A percentile compares a stretch with the other conserved stretches of the same genome.
Evolutionary conservation across 805 yeast genomes (phyloP).

Genomic region (Sugiyamaella americana): DNA sequence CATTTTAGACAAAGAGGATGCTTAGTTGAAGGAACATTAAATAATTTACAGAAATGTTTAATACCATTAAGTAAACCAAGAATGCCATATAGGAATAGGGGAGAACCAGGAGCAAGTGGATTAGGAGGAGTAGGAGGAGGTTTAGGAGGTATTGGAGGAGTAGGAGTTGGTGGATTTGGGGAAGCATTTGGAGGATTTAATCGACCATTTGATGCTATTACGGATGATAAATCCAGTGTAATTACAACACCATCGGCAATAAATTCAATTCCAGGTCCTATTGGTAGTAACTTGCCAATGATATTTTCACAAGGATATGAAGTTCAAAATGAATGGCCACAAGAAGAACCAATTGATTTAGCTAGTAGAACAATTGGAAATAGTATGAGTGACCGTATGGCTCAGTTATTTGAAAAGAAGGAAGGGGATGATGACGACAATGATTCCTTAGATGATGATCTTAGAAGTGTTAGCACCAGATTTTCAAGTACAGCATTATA

Average conservation of each 20-base stretch:
- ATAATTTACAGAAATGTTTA: conserved; percentile 62
- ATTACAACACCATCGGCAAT: conserved; percentile 2
- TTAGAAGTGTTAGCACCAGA: conserved; percentile 19
- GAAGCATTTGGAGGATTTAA: not conserved
- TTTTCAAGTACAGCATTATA: conserved; percentile 23
- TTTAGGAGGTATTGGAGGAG: not conserved
- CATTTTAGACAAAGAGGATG: conserved; percentile 83
- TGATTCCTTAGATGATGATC: conserved; percentile 22
- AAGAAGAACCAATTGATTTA: not conserved
- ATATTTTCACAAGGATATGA: conserved; percentile 11
- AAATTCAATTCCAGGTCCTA: conserved; percentile 22
- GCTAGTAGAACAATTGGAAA: conserved; percentile 14
- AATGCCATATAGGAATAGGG: not conserved
- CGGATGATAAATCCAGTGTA: conserved; percentile 8
- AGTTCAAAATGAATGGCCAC: conserved; percentile 6
- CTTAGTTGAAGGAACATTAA: conserved; percentile 84
- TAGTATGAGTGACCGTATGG: conserved; percentile 22
- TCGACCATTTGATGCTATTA: not conserved
- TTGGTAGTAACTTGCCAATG: conserved; percentile 15
- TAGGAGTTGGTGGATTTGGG: not conserved
- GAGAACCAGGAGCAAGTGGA: not conserved
- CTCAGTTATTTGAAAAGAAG: conserved; percentile 14
- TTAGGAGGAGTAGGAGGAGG: not conserved
- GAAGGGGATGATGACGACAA: conserved; percentile 27
- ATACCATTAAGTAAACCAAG: conserved; percentile 22